phyloP scores from a whole-genome alignment of 371 early-diverging fungal species.

The Circinella minor region DNA sequence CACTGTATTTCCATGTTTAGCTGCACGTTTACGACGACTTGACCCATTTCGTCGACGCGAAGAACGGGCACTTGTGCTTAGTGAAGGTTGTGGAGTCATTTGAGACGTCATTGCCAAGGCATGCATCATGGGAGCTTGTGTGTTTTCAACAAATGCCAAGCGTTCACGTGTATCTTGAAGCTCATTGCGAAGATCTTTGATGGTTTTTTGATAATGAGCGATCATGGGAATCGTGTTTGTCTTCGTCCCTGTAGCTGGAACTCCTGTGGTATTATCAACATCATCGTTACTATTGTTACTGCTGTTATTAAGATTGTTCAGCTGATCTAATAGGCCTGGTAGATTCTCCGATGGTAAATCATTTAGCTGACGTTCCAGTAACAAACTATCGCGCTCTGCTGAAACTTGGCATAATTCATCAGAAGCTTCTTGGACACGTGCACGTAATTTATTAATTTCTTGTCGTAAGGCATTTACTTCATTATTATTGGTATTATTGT shows the following conservation, averaged over 20 bases:
- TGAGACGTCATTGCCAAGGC: constrained; percentile 14
- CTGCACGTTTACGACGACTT: constrained; percentile 1
- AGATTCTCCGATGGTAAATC: constrained; percentile 30
- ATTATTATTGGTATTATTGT: constrained; percentile 18
- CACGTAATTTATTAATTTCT: constrained; percentile 54
- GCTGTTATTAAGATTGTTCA: neutral
- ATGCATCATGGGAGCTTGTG: constrained; percentile 23
- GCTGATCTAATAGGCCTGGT: constrained; percentile 8
- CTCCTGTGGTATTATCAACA: neutral
- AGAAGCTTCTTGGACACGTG: constrained; percentile 47
- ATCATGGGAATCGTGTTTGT: constrained; percentile 29
- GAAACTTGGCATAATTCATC: constrained; percentile 54
- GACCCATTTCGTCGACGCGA: constrained; percentile 14
- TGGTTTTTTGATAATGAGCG: constrained; percentile 54
- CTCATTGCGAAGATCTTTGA: constrained; percentile 52
- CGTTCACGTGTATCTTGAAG: constrained; percentile 46
- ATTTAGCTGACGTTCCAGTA: constrained; percentile 54
- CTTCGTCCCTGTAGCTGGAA: too few species aligned
- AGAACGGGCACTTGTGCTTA: constrained; percentile 5
- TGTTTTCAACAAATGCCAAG: constrained; percentile 28
- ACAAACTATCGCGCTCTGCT: constrained; percentile 60
- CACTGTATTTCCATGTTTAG: constrained; percentile 21
- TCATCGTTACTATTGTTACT: neutral
- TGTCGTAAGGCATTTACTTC: constrained; percentile 42
- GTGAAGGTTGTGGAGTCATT: constrained; percentile 12